Evolutionary conservation across 2,329 filamentous ascomycete genomes (phyloP).

Genomic region (Emergomyces orientalis): DNA sequence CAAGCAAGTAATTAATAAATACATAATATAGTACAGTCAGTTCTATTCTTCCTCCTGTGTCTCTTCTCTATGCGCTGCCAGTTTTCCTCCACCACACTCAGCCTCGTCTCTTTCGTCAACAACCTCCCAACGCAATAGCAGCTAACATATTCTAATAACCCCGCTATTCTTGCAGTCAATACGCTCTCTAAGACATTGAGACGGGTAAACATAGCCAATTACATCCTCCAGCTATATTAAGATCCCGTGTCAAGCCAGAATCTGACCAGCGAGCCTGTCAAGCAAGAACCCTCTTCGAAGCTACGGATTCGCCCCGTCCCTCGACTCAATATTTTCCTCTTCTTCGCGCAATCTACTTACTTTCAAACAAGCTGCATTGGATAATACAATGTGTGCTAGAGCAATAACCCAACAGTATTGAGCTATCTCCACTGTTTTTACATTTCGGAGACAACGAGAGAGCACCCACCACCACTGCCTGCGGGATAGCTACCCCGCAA

Average conservation of each 20-base stretch:
- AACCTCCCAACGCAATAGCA: not conserved
- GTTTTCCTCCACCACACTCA: not conserved
- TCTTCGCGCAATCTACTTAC: not conserved
- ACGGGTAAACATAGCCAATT: not conserved
- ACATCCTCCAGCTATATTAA: not conserved
- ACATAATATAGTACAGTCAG: too few relatives aligned
- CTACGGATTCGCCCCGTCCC: not conserved
- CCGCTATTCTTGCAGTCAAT: not conserved
- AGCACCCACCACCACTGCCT: not conserved
- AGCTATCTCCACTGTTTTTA: not conserved
- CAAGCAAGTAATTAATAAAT: too few relatives aligned
- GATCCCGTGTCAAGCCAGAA: not conserved
- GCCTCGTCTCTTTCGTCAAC: not conserved
- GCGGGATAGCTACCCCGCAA: slow-evolving; percentile 5
- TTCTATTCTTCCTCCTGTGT: too few relatives aligned
- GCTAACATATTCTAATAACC: not conserved
- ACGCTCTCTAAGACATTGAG: not conserved
- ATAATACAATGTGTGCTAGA: not conserved
- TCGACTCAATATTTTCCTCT: not conserved
- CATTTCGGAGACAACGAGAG: not conserved
- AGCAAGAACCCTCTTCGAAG: too few relatives aligned
- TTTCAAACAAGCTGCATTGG: not conserved
- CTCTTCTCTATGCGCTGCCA: too few relatives aligned
- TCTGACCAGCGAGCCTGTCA: too few relatives aligned
- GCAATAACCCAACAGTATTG: not conserved